Percentiles rank a stretch among this genome's conserved stretches.
Conservation (phyloP, 2,329 filamentous ascomycete species). For the Sclerotinia sclerotiorum region DNA sequence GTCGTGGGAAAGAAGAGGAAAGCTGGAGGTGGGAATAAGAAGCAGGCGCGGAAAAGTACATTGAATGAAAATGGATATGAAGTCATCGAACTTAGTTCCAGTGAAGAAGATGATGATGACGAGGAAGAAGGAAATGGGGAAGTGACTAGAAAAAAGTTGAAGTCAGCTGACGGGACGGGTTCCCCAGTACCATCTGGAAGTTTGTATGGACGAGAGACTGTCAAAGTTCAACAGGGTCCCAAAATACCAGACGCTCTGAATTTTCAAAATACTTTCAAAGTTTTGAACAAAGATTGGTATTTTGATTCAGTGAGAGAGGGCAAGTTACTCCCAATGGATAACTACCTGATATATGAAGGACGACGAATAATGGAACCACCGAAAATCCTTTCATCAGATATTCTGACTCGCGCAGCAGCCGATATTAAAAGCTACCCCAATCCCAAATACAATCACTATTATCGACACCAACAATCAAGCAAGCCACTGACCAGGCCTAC, state of each 20-base stretch:
- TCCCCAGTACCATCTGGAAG: background rate
- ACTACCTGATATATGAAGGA: conserved; percentile 58
- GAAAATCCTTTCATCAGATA: background rate
- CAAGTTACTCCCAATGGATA: conserved; percentile 48
- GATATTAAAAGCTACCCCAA: conserved; percentile 30
- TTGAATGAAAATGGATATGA: conserved; percentile 30
- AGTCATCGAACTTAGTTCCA: conserved; percentile 35
- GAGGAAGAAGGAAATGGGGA: conserved; percentile 28
- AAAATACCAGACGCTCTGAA: background rate
- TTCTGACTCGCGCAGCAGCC: conserved; percentile 35
- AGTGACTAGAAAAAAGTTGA: conserved; percentile 18
- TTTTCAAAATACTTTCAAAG: conserved; percentile 45
- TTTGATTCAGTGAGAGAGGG: conserved; percentile 51
- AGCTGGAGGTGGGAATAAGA: conserved; percentile 31
- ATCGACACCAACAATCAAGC: conserved; percentile 23
- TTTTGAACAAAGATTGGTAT: conserved; percentile 61
- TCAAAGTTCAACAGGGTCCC: background rate
- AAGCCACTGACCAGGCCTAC: conserved; percentile 41
- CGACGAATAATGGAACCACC: conserved; percentile 24
- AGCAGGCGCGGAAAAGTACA: conserved; percentile 40
- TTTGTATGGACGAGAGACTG: background rate
- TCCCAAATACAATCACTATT: conserved; percentile 26
- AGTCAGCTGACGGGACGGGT: conserved; percentile 4
- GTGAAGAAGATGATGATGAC: conserved; percentile 43
- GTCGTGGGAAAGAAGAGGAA: conserved; percentile 9